A percentile compares a stretch with the other conserved stretches of the same genome.
These are phyloP conservation scores for Cyclostephanos tholiformis DNA, from an alignment of 108 stramenopile genomes.

Conservation along the genomic window DNA sequence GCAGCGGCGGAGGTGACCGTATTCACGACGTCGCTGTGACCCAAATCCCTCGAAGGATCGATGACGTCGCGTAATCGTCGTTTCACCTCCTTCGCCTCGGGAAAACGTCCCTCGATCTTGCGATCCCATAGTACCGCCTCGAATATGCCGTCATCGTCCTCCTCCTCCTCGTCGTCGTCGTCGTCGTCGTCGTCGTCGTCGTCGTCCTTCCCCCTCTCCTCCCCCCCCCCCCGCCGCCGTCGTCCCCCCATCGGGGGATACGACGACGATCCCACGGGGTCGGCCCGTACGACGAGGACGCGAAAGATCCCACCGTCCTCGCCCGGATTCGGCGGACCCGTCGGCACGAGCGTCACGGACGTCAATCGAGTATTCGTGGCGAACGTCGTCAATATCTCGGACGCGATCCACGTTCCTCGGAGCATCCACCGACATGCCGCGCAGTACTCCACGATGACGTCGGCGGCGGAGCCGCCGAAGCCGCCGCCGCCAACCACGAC, in stretches of 20 bases:
- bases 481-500: too few species aligned
- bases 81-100: conserved; percentile 82
- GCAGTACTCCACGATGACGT: conserved; percentile 80
- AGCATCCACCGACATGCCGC: conserved; percentile 85
- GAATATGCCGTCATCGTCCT: too few species aligned
- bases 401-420: conserved; percentile 74
- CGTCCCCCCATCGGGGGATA: too few species aligned
- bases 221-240: too few species aligned
- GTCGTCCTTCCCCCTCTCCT: too few species aligned
- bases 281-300: too few species aligned
- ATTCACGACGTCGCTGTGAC: conserved; percentile 66
- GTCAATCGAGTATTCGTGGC: conserved; percentile 45
- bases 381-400: conserved; percentile 83
- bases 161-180: not conserved
- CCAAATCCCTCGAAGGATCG: conserved; percentile 61
- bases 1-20: not conserved
- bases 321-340: conserved; percentile 33
- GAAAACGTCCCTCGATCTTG: conserved; percentile 64
- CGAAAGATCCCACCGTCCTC: conserved; percentile 46
- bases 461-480: not conserved
- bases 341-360: conserved; percentile 59
- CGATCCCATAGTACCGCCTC: conserved; percentile 17
- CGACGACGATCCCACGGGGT: too few species aligned
- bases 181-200: not conserved
- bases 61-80: conserved; percentile 75